Percentiles rank a stretch among this genome's conserved stretches.
Evolutionary conservation across 2,329 filamentous ascomycete genomes (phyloP).

Genomic region (Cercospora berteroae): DNA sequence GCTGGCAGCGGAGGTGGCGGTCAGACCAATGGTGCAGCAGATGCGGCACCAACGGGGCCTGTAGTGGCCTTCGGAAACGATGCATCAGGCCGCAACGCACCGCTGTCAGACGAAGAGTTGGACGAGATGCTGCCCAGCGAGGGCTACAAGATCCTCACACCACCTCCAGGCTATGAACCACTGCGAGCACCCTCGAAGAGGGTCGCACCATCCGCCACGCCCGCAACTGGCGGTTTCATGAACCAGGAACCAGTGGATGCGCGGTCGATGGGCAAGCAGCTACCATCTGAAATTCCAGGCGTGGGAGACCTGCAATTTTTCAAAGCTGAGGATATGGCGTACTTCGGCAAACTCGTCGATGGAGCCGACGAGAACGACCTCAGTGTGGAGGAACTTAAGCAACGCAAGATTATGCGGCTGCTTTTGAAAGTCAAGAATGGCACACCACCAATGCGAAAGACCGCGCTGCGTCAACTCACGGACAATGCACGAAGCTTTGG

Average conservation of each 20-base stretch:
- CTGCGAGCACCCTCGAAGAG: slow-evolving; percentile 74
- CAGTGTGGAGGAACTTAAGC: slow-evolving; percentile 92
- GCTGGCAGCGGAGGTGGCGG: slow-evolving; percentile 64
- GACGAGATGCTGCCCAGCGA: slow-evolving; percentile 86
- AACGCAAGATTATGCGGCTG: slow-evolving; percentile 96
- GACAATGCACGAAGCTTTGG: slow-evolving; percentile 97
- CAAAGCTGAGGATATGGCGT: slow-evolving; percentile 97
- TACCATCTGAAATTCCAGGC: slow-evolving; percentile 92
- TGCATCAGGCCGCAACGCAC: slow-evolving; percentile 72
- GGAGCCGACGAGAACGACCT: slow-evolving; percentile 87
- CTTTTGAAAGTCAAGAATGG: slow-evolving; percentile 99
- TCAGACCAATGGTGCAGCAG: slow-evolving; percentile 68
- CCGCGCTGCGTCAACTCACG: slow-evolving; percentile 90
- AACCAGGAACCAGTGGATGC: slow-evolving; percentile 92
- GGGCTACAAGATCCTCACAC: slow-evolving; percentile 88
- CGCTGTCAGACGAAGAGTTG: slow-evolving; percentile 89
- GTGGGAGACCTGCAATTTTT: slow-evolving; percentile 97
- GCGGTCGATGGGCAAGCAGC: slow-evolving; percentile 78
- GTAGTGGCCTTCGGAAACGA: slow-evolving; percentile 72
- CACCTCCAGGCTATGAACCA: slow-evolving; percentile 88
- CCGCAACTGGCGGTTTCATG: slow-evolving; percentile 81
- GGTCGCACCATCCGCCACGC: slow-evolving; percentile 68
- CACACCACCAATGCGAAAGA: slow-evolving; percentile 97
- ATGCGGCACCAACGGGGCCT: slow-evolving; percentile 22
- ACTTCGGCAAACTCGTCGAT: slow-evolving; percentile 96